These are phyloP conservation scores for Talaromyces albobiverticillius DNA, from an alignment of 2,329 filamentous ascomycete genomes.

Conservation along the genomic window DNA sequence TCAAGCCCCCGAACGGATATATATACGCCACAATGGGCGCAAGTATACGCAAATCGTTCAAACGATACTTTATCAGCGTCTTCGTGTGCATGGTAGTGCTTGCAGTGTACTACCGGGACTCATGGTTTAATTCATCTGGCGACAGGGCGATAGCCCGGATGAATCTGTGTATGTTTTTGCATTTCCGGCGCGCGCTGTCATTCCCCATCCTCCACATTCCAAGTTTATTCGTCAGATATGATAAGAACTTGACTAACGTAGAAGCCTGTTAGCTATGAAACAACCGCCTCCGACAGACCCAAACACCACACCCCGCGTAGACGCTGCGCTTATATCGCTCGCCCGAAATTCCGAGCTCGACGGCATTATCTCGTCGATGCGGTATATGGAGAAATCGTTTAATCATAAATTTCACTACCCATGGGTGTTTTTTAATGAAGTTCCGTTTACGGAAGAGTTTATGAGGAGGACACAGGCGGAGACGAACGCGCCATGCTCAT, in stretches of 20 bases:
- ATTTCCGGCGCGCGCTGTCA: no score
- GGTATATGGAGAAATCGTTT: constrained; percentile 89
- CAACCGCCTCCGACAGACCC: constrained; percentile 14
- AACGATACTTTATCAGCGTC: constrained; percentile 4
- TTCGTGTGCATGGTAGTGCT: constrained; percentile 2
- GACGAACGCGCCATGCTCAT: constrained; percentile 87
- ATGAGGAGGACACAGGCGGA: constrained; percentile 74
- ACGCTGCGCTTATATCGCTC: constrained; percentile 85
- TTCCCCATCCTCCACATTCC: neutral
- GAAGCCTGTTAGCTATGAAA: constrained; percentile 7
- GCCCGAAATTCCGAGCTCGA: constrained; percentile 88
- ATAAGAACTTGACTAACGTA: neutral
- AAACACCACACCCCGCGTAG: constrained; percentile 59
- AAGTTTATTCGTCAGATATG: neutral
- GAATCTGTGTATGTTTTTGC: constrained; percentile 10
- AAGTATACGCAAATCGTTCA: constrained; percentile 7
- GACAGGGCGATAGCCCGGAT: constrained; percentile 15
- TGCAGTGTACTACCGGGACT: constrained; percentile 11
- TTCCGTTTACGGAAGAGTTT: constrained; percentile 95
- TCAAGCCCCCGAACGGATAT: neutral
- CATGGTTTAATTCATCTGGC: constrained; percentile 12
- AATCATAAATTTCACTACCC: constrained; percentile 99
- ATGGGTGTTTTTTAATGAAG: constrained; percentile 99
- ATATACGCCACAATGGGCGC: neutral
- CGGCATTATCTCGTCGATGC: constrained; percentile 83